Base-by-base conservation (phyloP, 2,329 filamentous ascomycete genomes). In the Nemania diffusa region DNA sequence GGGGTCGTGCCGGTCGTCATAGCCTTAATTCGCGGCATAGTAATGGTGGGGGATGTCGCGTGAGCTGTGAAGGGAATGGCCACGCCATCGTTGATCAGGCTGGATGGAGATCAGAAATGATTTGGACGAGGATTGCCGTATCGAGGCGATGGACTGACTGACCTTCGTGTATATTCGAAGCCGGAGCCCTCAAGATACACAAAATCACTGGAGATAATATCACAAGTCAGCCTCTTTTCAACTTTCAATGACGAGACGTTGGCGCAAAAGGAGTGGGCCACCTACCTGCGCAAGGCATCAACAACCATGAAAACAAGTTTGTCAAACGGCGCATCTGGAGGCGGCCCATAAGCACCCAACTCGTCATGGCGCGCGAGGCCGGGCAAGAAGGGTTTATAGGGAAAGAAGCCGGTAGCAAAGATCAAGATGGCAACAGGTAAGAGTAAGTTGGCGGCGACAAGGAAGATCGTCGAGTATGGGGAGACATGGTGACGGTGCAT, bases 1-100 rank as follows among this genome's bases (percentile, higher is more conserved):
- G 96, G 96, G n/a, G 97, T 96, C 1, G 95, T 97, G 68, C 96
- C 96, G 1, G 96, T 98, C 0, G 96, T 99, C 70, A 99, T 94
- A 56, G 96, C 94, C 82, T 99, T 99, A 75, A 99, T 90, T 69
- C 95, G 90, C 48, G 96, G 96, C 96, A 99, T 98, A 20, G 96
- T 99, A 69, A 99, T 95, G 7, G 96, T 99, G 1, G 96, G 96
- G 58, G 97, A 94, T n/a, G 93, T 92, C 20, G 96, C 96, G 85
- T 97, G 92, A 37, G 95, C 95, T 34, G 96, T 99, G 78, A 97
- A 99, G 2, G 96, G 96, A 42, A 98, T 84, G 6, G 96, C 97
- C 65, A 87, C 86, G 66, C 95, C 95, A 79, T 90, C 85, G 75
- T 91, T 88, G 77, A 98, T 97, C 71, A 98, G 85, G 73, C 93